Evolutionary conservation across 108 stramenopile species (phyloP).

Genomic region (Parmales sp.): DNA sequence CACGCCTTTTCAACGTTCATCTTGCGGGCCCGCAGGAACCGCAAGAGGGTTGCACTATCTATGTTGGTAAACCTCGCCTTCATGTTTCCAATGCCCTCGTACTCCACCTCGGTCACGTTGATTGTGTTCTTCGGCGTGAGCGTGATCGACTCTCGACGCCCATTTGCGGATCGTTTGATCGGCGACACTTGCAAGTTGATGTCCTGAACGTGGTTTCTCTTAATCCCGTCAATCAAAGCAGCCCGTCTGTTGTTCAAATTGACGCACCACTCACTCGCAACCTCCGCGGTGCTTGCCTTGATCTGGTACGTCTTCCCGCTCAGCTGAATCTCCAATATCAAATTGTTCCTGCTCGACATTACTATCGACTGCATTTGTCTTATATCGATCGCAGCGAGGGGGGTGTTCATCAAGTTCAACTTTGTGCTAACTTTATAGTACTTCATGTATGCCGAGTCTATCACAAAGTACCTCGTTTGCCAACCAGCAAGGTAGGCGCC

Average conservation of each 20-base stretch:
- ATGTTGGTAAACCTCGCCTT: not conserved
- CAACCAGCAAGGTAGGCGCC: not conserved
- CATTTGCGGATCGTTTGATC: not conserved
- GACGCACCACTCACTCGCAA: not conserved
- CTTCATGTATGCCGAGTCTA: not conserved
- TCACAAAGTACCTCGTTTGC: not conserved
- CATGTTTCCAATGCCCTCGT: not conserved
- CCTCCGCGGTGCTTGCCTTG: not conserved
- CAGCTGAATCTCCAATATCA: not conserved
- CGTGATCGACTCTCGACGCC: not conserved
- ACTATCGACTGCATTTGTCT: not conserved
- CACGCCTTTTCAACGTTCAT: not conserved
- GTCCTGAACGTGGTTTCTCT: not conserved
- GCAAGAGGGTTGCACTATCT: not conserved
- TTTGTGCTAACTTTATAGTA: not conserved
- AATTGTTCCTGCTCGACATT: not conserved
- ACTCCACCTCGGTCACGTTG: not conserved
- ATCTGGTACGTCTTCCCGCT: not conserved
- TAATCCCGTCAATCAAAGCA: not conserved
- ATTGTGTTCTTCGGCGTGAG: not conserved
- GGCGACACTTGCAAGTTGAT: not conserved
- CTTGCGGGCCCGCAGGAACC: not conserved
- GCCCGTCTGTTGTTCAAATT: not conserved
- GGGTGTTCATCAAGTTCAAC: not conserved
- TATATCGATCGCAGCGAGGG: constrained; percentile 3